Evolutionary conservation across 805 yeast genomes (phyloP).

Genomic region (Jamesozyma lodderae): DNA sequence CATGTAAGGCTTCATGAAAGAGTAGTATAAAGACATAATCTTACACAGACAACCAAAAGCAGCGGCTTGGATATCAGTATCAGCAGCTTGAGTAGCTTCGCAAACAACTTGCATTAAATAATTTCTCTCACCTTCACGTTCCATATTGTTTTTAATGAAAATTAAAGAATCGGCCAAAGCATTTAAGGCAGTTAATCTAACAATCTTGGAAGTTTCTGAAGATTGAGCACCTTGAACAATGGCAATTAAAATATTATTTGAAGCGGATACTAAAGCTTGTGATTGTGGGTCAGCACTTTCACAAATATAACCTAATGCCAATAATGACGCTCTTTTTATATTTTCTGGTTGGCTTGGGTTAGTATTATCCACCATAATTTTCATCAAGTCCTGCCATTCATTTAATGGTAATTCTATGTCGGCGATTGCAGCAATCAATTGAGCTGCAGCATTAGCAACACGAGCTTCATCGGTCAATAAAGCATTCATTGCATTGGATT

Average conservation of each 20-base stretch:
- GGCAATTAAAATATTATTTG: slow-evolving; percentile 88
- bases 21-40: slow-evolving; percentile 83
- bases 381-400: slow-evolving; percentile 84
- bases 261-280: slow-evolving; percentile 68
- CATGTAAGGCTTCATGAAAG: slow-evolving; percentile 90
- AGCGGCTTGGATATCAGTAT: slow-evolving; percentile 76
- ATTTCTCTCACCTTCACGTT: slow-evolving; percentile 88
- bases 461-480: slow-evolving; percentile 55
- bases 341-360: slow-evolving; percentile 65
- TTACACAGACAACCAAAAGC: slow-evolving; percentile 93
- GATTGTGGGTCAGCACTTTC: slow-evolving; percentile 78
- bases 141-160: slow-evolving; percentile 82
- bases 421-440: slow-evolving; percentile 94
- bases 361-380: slow-evolving; percentile 78
- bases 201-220: slow-evolving; percentile 62
- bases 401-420: slow-evolving; percentile 81
- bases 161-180: slow-evolving; percentile 87
- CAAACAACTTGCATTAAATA: slow-evolving; percentile 98
- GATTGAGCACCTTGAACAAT: slow-evolving; percentile 94
- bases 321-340: slow-evolving; percentile 77
- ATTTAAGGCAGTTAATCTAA: slow-evolving; percentile 82
- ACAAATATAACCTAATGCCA: slow-evolving; percentile 92
- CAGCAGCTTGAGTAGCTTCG: slow-evolving; percentile 92
- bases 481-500: slow-evolving; percentile 52
- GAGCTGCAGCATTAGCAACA: slow-evolving; percentile 85